Evolutionary conservation across 495 filamentous ascomycete species (phyloP).

Genomic region (Podospora anserina): DNA sequence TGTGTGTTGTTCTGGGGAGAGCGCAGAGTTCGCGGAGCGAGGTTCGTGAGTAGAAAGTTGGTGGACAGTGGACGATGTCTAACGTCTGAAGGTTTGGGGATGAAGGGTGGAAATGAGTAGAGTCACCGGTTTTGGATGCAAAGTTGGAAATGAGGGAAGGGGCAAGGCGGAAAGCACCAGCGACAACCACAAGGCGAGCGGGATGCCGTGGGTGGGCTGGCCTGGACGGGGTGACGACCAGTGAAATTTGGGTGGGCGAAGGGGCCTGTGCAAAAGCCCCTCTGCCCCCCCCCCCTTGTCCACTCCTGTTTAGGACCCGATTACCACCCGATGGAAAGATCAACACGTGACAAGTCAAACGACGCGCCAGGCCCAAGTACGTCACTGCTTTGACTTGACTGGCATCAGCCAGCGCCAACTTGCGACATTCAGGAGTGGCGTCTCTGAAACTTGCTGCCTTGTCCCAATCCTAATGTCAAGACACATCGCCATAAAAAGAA

Average conservation of each 20-base stretch:
- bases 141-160: constrained; percentile 43
- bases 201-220: constrained; percentile 30
- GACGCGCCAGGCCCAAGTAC: constrained; percentile 7
- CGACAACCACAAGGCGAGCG: constrained; percentile 33
- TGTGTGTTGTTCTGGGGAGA: constrained; percentile 10
- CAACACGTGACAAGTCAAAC: constrained; percentile 25
- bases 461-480: background rate
- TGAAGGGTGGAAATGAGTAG: constrained; percentile 25
- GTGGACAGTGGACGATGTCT: constrained; percentile 21
- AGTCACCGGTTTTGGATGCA: constrained; percentile 33
- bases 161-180: constrained; percentile 35
- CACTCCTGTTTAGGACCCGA: constrained; percentile 23
- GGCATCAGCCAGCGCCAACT: background rate
- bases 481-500: background rate
- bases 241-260: constrained; percentile 25
- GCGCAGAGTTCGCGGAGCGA: constrained; percentile 15
- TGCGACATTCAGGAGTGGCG: background rate
- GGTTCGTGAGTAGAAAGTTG: constrained; percentile 15
- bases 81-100: constrained; percentile 30
- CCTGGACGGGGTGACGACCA: constrained; percentile 22
- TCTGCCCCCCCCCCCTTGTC: background rate
- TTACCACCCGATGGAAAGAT: constrained; percentile 6
- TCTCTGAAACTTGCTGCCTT: background rate
- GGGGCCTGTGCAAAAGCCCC: constrained; percentile 26
- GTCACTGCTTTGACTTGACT: constrained; percentile 12